Percentiles rank a stretch among this genome's conserved stretches.
These are phyloP conservation scores for Pseudomassariella vexata DNA, from an alignment of 2,329 filamentous ascomycete genomes.

Conservation along the genomic window DNA sequence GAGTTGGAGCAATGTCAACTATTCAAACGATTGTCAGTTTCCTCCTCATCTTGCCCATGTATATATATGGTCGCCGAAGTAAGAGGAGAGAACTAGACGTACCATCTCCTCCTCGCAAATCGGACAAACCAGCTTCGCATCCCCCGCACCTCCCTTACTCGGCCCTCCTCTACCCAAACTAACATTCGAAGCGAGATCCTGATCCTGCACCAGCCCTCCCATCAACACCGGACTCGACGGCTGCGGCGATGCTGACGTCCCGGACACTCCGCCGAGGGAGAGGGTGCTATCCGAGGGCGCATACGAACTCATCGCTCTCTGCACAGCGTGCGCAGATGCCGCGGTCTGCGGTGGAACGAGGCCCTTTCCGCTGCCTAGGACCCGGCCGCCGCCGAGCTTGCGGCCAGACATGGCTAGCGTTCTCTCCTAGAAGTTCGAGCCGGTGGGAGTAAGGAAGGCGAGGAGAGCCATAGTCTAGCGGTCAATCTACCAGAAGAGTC, in stretches of 20 bases:
- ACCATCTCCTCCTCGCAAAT: conserved; percentile 99
- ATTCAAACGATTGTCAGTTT: conserved; percentile 12
- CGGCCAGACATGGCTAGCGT: conserved; percentile 64
- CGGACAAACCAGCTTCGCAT: conserved; percentile 77
- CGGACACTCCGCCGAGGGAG: conserved; percentile 68
- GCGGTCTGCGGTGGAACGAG: conserved; percentile 55
- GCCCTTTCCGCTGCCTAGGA: conserved; percentile 80
- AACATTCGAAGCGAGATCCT: conserved; percentile 78
- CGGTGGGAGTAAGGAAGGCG: not conserved
- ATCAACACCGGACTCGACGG: conserved; percentile 54
- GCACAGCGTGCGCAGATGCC: conserved; percentile 28
- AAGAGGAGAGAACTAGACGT: conserved; percentile 19
- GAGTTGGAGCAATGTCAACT: conserved; percentile 88
- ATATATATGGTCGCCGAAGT: not conserved
- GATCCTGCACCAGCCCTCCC: conserved; percentile 70
- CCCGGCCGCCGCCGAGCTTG: conserved; percentile 86
- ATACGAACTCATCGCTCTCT: conserved; percentile 42
- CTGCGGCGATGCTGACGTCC: conserved; percentile 33
- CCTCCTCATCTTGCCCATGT: not conserved
- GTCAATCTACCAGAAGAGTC: not conserved
- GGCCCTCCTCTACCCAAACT: conserved; percentile 58
- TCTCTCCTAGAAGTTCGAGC: conserved; percentile 7
- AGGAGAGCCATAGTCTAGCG: conserved; percentile 3
- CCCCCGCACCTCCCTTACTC: conserved; percentile 50
- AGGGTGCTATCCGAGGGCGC: conserved; percentile 64